Base-by-base conservation (phyloP, 1,284 basidiomycete species). In the Moesziomyces antarcticus region DNA sequence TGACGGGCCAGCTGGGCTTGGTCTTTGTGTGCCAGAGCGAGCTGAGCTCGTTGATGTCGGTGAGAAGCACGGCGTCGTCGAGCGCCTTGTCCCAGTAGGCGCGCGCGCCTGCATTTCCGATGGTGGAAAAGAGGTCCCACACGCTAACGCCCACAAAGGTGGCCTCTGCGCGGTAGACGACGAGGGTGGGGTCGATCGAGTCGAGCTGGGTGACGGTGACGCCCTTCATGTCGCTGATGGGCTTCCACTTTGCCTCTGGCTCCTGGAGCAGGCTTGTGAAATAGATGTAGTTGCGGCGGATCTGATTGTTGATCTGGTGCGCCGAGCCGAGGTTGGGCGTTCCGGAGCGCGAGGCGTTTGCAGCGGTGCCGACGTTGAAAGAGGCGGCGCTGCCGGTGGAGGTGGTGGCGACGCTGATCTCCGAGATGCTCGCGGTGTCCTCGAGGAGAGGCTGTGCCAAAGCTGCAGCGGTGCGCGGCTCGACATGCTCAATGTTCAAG, bases 241-340 rank as follows among this genome's bases (percentile, higher is more conserved):
- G 84, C 82, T 90, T 91, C 97, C 97, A 99, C 85, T 99, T 99
- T 2, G 94, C 94, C 84, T 98, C 95, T 0, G 97, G 97, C 82
- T 99, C 97, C 85, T 99, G 97, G 43, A 99, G 86, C 21, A 99
- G 87, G 0, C 95, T 97, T 1, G 95, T 96, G 84, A 99, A 99
- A 85, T 99, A 84, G 64, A 98, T 97, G 84, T 99, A 99, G 84
- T 93, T 97, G 65, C 96, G 88, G 79, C 91, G 89, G 30, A 98
- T 92, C 63, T 94, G 87, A 16, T 92, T 90, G 11, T 92, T 85
- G 44, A 97, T 91, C 50, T 66, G 60, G 10, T 61, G 47, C 16
- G 62, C 62, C 22, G 64, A 63, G 3, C 68, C 73, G 6, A 56
- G 43, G 42, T 64, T 75, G 21, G 74, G 70, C 7, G 66, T 70